A percentile compares a stretch with the other conserved stretches of the same genome.
phyloP scores from a whole-genome alignment of 805 yeast genomes.

The Teunomyces kruisii region DNA sequence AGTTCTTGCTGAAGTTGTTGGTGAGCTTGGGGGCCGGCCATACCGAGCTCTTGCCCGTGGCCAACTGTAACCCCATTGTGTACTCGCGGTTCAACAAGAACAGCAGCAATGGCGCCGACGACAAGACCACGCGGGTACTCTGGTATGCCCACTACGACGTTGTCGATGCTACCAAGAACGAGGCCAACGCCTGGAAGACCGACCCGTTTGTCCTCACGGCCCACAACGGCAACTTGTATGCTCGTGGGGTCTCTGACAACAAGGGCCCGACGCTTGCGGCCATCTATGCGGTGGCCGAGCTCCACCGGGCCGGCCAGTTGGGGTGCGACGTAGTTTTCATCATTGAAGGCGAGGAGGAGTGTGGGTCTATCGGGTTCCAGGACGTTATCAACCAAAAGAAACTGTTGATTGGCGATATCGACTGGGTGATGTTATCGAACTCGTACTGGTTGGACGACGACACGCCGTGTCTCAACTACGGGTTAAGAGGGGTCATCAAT shows the following conservation, averaged over 20 bases:
- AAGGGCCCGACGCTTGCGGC: slow-evolving; percentile 93
- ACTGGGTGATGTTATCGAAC: slow-evolving; percentile 87
- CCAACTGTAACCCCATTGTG: slow-evolving; percentile 82
- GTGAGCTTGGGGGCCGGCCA: slow-evolving; percentile 67
- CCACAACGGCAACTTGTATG: slow-evolving; percentile 81
- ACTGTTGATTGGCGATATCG: slow-evolving; percentile 64
- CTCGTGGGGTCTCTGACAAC: slow-evolving; percentile 92
- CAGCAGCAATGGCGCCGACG: neutral
- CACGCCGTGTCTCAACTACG: slow-evolving; percentile 91
- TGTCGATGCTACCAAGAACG: slow-evolving; percentile 65
- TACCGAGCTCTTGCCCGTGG: slow-evolving; percentile 68
- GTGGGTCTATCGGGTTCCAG: slow-evolving; percentile 85
- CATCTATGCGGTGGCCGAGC: slow-evolving; percentile 79
- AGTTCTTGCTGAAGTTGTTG: slow-evolving; percentile 61
- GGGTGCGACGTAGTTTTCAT: slow-evolving; percentile 75
- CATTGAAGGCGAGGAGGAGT: slow-evolving; percentile 94
- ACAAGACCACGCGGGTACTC: slow-evolving; percentile 45
- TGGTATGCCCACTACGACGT: slow-evolving; percentile 98
- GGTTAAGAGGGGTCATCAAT: slow-evolving; percentile 87
- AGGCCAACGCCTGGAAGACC: slow-evolving; percentile 62
- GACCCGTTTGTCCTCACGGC: slow-evolving; percentile 78
- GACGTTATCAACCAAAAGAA: slow-evolving; percentile 56
- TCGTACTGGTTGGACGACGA: slow-evolving; percentile 92
- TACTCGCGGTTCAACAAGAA: slow-evolving; percentile 67
- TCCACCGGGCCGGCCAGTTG: slow-evolving; percentile 51